phyloP scores from a whole-genome alignment of 2,329 filamentous ascomycete genomes.

The Teratosphaeria gauchensis region DNA sequence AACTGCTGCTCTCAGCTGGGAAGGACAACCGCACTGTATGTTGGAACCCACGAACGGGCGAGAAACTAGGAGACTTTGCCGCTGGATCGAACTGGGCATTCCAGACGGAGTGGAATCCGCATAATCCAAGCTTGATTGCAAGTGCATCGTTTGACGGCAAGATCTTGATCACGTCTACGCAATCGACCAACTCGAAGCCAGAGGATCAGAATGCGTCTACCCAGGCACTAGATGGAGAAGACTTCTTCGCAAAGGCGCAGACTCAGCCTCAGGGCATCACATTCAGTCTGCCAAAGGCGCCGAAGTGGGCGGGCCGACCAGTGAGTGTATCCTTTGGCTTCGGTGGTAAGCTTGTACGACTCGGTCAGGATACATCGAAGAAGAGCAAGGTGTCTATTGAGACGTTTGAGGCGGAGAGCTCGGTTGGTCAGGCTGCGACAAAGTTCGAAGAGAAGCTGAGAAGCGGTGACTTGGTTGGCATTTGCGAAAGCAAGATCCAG shows the following conservation, averaged over 20 bases:
- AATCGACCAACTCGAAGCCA: conserved; percentile 75
- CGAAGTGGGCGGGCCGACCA: conserved; percentile 82
- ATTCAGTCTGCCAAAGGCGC: conserved; percentile 77
- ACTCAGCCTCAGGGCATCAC: conserved; percentile 82
- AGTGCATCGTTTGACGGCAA: conserved; percentile 97
- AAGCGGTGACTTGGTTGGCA: conserved; percentile 63
- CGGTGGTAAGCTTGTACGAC: conserved; percentile 78
- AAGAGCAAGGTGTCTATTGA: conserved; percentile 73
- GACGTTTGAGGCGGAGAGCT: conserved; percentile 79
- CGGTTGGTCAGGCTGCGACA: conserved; percentile 72
- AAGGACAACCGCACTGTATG: conserved; percentile 94
- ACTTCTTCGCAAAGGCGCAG: conserved; percentile 92
- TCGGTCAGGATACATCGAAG: conserved; percentile 54
- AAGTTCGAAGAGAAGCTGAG: conserved; percentile 77
- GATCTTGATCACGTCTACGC: conserved; percentile 84
- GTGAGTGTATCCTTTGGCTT: conserved; percentile 87
- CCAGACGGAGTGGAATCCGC: conserved; percentile 85
- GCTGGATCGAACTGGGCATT: conserved; percentile 99
- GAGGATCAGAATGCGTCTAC: conserved; percentile 53
- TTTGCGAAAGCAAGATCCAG: conserved; percentile 71
- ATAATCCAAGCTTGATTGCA: conserved; percentile 83
- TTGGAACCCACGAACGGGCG: conserved; percentile 91
- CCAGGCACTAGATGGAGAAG: conserved; percentile 71
- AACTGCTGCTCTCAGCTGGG: conserved; percentile 82
- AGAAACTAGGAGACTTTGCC: conserved; percentile 82